Conservation (phyloP, 169 alveolate genomes). For the Perkinsus chesapeaki region DNA sequence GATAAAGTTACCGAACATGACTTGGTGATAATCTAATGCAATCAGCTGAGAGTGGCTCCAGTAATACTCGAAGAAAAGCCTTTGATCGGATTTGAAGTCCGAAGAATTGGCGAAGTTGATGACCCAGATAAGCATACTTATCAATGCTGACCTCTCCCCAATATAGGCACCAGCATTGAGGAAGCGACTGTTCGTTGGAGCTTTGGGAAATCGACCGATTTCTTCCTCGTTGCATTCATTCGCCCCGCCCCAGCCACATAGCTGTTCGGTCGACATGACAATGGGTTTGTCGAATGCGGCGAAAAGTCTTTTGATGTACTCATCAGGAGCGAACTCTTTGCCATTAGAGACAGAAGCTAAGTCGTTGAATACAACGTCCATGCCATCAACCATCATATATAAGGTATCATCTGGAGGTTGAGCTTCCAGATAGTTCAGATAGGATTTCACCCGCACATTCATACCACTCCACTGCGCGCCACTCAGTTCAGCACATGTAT, state of each 20-base stretch:
- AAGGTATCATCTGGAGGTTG: background rate
- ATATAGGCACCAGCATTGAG: slow-evolving; percentile 23
- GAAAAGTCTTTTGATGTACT: background rate
- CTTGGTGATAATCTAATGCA: slow-evolving; percentile 24
- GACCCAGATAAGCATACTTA: slow-evolving; percentile 13
- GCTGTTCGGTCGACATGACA: slow-evolving; percentile 22
- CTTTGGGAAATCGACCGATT: slow-evolving; percentile 17
- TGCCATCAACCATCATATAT: background rate
- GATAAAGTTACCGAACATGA: slow-evolving; percentile 30
- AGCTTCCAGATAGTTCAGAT: background rate
- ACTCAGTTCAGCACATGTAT: background rate
- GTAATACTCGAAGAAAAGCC: slow-evolving; percentile 26
- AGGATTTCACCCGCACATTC: background rate
- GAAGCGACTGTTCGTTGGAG: slow-evolving; percentile 18
- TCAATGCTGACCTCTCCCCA: background rate
- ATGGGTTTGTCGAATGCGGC: background rate
- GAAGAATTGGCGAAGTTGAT: background rate
- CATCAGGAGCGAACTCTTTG: background rate
- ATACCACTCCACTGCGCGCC: background rate
- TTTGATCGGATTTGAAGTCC: background rate
- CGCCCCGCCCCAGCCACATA: slow-evolving; percentile 40
- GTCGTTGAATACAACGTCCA: slow-evolving; percentile 31
- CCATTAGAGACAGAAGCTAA: background rate
- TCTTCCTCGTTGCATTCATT: slow-evolving; percentile 23
- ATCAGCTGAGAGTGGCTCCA: slow-evolving; percentile 19